A percentile compares a stretch with the other conserved stretches of the same genome.
phyloP scores from a whole-genome alignment of 208 protist species.

The Leptomonas seymouri region DNA sequence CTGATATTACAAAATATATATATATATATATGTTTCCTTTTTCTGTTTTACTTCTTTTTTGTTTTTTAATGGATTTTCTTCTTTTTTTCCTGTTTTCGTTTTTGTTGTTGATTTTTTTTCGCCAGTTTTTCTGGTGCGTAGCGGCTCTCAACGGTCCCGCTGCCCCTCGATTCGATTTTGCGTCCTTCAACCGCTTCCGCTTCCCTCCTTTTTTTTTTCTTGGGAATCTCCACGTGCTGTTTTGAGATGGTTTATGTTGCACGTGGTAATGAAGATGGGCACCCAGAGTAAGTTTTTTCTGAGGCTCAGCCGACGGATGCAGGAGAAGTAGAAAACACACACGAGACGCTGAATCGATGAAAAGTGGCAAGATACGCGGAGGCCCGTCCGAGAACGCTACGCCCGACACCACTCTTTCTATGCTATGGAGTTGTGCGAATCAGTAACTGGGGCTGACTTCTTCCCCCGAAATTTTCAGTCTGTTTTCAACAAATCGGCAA shows the following conservation, averaged over 20 bases:
- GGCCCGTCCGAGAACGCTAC: too few species aligned
- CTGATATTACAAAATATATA: background rate
- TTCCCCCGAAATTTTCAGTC: conserved; percentile 50
- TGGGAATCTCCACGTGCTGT: background rate
- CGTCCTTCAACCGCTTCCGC: background rate
- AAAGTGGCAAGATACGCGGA: too few species aligned
- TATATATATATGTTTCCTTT: background rate
- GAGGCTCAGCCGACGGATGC: background rate
- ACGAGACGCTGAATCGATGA: too few species aligned
- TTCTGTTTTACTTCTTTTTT: background rate
- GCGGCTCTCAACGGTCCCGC: background rate
- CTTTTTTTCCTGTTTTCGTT: conserved; percentile 15
- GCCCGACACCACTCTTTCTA: conserved; percentile 75
- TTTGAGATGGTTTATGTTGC: too few species aligned
- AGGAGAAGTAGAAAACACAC: background rate
- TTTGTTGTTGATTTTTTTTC: conserved; percentile 29
- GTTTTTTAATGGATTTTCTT: background rate
- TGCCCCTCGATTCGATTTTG: too few species aligned
- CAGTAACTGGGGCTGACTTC: conserved; percentile 68
- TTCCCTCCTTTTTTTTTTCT: background rate
- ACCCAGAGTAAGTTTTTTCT: too few species aligned
- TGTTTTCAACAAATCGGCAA: conserved; percentile 16
- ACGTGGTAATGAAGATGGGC: too few species aligned
- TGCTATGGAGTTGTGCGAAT: conserved; percentile 30
- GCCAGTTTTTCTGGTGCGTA: conserved; percentile 27